Base-by-base conservation (phyloP, 1,284 basidiomycete genomes). In the Ceratobasidium sp. region DNA sequence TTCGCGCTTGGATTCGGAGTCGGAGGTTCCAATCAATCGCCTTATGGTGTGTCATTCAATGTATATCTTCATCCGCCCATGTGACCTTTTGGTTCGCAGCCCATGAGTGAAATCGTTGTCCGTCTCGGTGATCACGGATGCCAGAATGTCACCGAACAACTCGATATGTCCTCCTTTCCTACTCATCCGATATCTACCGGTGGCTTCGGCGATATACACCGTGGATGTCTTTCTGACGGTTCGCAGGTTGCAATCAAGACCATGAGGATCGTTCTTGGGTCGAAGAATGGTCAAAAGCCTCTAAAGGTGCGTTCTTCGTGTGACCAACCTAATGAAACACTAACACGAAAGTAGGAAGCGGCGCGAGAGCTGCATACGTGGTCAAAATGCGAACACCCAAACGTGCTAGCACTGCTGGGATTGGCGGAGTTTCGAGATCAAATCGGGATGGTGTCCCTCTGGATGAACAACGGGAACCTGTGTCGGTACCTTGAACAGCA, bases 51-150 rank as follows among this genome's bases (percentile, higher is more conserved):
- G n/a, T n/a, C n/a, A n/a, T n/a, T n/a, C n/a, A n/a, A n/a, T n/a
- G n/a, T n/a, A n/a, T n/a, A n/a, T n/a, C n/a, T n/a, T n/a, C n/a
- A n/a, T n/a, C n/a, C n/a, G n/a, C n/a, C n/a, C n/a, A n/a, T n/a
- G n/a, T n/a, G n/a, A n/a, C n/a, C n/a, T n/a, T n/a, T n/a, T n/a
- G n/a, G n/a, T n/a, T n/a, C n/a, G n/a, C 11, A 41, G 36, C 11
- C 36, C 36, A 41, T 11, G 11, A 41, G 11, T 41, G 64, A 66
- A 3, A 51, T 66, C 17, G 33, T 53, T 19, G 7, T 7, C 2
- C 17, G n/a, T 15, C 64, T 66, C 9, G 47, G 64, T 22, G 45
- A 53, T 41, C 64, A 66, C 22, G 64, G 50, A 1, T 66, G 64
- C 9, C 48, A 41, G 5, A 41, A 66, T 66, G 41, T 66, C n/a